Evolutionary conservation across 768 basidiomycete genomes (phyloP).

Genomic region (Dentipellis fragilis): DNA sequence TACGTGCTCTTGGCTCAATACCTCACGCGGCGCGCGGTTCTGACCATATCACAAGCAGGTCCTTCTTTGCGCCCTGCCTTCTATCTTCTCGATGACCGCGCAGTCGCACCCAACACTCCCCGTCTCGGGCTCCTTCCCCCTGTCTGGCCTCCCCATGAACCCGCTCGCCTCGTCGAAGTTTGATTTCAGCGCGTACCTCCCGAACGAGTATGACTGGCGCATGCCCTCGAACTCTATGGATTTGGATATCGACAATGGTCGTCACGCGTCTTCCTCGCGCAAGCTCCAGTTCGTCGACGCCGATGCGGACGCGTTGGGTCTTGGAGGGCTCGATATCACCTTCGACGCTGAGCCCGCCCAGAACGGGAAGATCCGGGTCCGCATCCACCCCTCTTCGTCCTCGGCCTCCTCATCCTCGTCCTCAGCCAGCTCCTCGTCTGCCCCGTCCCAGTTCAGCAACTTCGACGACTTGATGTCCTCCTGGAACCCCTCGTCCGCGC

Average conservation of each 20-base stretch:
- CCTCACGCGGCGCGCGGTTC: slow-evolving; percentile 11
- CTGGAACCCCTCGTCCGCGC: neutral
- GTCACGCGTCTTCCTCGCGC: slow-evolving; percentile 24
- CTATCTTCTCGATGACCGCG: slow-evolving; percentile 58
- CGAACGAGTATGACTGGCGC: slow-evolving; percentile 23
- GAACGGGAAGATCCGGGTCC: slow-evolving; percentile 64
- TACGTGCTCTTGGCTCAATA: slow-evolving; percentile 23
- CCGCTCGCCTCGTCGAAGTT: slow-evolving; percentile 19
- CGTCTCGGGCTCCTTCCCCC: slow-evolving; percentile 46
- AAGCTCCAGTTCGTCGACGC: slow-evolving; percentile 53
- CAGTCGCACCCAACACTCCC: slow-evolving; percentile 37
- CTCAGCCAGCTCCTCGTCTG: slow-evolving; percentile 26
- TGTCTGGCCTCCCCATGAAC: slow-evolving; percentile 24
- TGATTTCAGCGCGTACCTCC: slow-evolving; percentile 22
- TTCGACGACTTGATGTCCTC: slow-evolving; percentile 15
- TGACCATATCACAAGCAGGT: slow-evolving; percentile 33
- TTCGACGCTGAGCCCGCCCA: slow-evolving; percentile 57
- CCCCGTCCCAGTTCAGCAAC: slow-evolving; percentile 22
- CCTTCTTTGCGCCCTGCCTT: slow-evolving; percentile 67
- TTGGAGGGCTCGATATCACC: slow-evolving; percentile 59
- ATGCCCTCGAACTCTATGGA: slow-evolving; percentile 32
- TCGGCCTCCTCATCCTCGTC: slow-evolving; percentile 21
- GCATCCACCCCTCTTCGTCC: slow-evolving; percentile 44
- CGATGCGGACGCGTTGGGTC: slow-evolving; percentile 35
- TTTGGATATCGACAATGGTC: slow-evolving; percentile 31